Base-by-base conservation (phyloP, 257 asterid species). In the Datura wrightii region DNA sequence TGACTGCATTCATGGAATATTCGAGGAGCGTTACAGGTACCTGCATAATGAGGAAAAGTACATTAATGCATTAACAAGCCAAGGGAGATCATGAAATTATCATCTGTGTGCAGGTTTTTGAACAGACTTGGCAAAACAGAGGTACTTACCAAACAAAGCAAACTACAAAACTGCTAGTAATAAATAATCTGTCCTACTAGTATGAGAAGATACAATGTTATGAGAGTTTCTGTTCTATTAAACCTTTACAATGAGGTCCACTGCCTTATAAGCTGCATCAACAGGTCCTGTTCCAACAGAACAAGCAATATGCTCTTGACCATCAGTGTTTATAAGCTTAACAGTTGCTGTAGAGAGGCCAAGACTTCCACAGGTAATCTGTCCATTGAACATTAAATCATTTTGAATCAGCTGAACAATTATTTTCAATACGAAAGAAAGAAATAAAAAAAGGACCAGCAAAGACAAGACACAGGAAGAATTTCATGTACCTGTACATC, bases 281-380 rank as follows among this genome's bases (percentile, higher is more conserved):
- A 96, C 98, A 3, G 99, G 99, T 82, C 99, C 99, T 15, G 96
- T 93, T 88, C 99, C 99, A 83, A 94, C 96, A 70, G 98, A 93
- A 90, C 97, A 96, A 79, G 94, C 89, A 83, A 94, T 86, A 70
- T 90, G 96, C 87, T 89, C 95, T 4, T 82, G 82, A 48, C 96
- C 98, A 83, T 94, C 84, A 0, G 87, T 89, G 85, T 91, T 94
- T 82, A 87, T 83, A 79, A 96, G 96, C 88, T 93, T 96, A 81
- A 94, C 98, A 6, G 98, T 96, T 31, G 98, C 98, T 24, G 99
- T 96, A 84, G 99, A 92, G 86, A 96, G 98, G 87, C 97, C 98
- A 79, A 94, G 98, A 82, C 90, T 89, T 85, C 98, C 98, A 87
- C 99, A 93, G 8, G 97, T 93, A 66, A 96, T 95, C 98, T 96